Evolutionary conservation across 768 basidiomycete species (phyloP), one percentile per base, ranked within the genome.

Genomic region (Megacollybia marginata): DNA sequence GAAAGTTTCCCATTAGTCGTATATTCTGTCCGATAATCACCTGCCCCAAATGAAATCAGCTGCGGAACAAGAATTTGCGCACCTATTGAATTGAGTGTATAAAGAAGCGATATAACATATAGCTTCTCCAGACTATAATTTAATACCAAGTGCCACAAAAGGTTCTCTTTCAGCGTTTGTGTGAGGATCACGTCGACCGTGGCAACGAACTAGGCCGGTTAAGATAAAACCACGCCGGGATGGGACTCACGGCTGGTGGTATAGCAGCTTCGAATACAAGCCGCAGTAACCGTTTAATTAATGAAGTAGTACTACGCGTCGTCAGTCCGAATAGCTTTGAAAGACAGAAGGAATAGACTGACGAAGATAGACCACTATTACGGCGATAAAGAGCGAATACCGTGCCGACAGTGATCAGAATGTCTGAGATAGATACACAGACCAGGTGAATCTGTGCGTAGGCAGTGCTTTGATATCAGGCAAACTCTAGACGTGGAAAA

Each of bases 181-280:
- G 51, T 52, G 38, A 52, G 20, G 20, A 55, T 52, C 23, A 55
- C 23, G 44, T 55, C 54, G 1, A 35, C 44, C 23, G 36, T 52
- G 13, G 54, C 54, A 20, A 55, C 42, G 23, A 48, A 6, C 50
- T 54, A 46, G 35, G 7, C 19, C 23, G 16, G 35, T 5, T 11
- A 31, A 33, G 4, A 12, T 35, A 16, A 34, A 1, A n/a, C 4
- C 5, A 5, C 7, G 20, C 31, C 8, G 10, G 10, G 28, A 4
- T 31, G 13, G 18, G n/a, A 51, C 43, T 5, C 19, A 54, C 51
- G 13, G 54, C 47, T 18, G 54, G 54, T 1, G 54, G 54, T 15
- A 52, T 16, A 13, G 54, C 54, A 23, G 46, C 46, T 46, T 52
- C 54, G 15, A 55, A 52, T 13, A 55, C 51, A 5, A 55, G 48